These are phyloP conservation scores for Fusarium tjaetaba DNA, from an alignment of 2,329 filamentous ascomycete genomes.

Conservation along the genomic window DNA sequence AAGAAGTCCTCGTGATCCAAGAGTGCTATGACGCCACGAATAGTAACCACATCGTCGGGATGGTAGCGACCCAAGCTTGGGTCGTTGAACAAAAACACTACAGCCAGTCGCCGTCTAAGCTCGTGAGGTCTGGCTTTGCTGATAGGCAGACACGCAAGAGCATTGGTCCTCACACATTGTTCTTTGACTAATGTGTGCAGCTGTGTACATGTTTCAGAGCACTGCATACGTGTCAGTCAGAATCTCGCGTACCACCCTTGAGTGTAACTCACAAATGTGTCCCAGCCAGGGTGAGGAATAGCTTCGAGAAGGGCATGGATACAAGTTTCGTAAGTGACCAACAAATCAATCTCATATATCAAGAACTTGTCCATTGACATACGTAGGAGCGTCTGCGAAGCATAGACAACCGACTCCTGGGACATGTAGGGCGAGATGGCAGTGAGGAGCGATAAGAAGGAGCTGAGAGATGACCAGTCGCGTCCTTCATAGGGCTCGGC, in stretches of 20 bases:
- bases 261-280: constrained; percentile 53
- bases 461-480: constrained; percentile 58
- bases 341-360: constrained; percentile 54
- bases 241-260: background rate
- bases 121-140: constrained; percentile 62
- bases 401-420: constrained; percentile 49
- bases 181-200: constrained; percentile 57
- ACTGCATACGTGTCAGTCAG: constrained; percentile 51
- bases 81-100: constrained; percentile 69
- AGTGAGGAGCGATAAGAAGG: constrained; percentile 56
- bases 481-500: constrained; percentile 49
- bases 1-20: constrained; percentile 61
- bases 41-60: constrained; percentile 54
- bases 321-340: constrained; percentile 53
- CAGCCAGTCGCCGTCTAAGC: constrained; percentile 72
- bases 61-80: constrained; percentile 52
- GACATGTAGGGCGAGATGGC: constrained; percentile 51
- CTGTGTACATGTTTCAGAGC: constrained; percentile 57
- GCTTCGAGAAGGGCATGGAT: constrained; percentile 55
- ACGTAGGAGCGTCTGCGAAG: constrained; percentile 60
- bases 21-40: constrained; percentile 57
- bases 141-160: constrained; percentile 68
- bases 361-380: constrained; percentile 65
- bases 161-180: constrained; percentile 64
- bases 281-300: constrained; percentile 52